Conservation (phyloP, 78 protist species). For the Emiliania huxleyi region DNA sequence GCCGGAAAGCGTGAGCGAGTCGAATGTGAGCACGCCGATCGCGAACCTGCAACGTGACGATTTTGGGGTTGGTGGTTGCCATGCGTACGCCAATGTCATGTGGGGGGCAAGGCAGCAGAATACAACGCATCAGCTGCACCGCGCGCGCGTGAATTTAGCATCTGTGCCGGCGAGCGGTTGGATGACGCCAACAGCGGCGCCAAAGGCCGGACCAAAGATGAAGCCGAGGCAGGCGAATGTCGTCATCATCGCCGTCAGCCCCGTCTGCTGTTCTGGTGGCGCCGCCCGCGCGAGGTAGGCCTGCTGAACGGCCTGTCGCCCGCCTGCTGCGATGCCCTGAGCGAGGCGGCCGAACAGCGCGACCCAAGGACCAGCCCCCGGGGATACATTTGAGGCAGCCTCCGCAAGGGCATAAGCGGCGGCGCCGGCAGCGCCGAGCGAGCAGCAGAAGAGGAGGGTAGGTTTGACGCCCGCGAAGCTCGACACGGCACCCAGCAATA, state of each 20-base stretch:
- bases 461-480: background rate
- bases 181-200: too few relatives aligned
- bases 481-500: background rate
- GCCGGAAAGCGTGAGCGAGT: too few relatives aligned
- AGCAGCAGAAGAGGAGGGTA: background rate
- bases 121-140: too few relatives aligned
- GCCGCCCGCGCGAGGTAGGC: background rate
- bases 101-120: too few relatives aligned
- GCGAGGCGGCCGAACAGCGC: background rate
- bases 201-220: background rate
- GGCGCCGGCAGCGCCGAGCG: background rate
- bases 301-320: background rate
- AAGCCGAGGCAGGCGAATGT: slow-evolving; percentile 7
- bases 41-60: too few relatives aligned
- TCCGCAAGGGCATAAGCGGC: background rate
- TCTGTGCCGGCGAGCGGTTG: too few relatives aligned
- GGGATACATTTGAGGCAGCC: too few relatives aligned
- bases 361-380: background rate
- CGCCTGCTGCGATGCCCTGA: background rate
- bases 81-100: too few relatives aligned
- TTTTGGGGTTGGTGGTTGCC: too few relatives aligned
- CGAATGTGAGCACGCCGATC: too few relatives aligned
- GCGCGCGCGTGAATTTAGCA: too few relatives aligned
- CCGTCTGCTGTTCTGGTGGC: background rate
- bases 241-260: background rate